Conservation (phyloP, 805 yeast species). For the Sporopachydermia lactativora region DNA sequence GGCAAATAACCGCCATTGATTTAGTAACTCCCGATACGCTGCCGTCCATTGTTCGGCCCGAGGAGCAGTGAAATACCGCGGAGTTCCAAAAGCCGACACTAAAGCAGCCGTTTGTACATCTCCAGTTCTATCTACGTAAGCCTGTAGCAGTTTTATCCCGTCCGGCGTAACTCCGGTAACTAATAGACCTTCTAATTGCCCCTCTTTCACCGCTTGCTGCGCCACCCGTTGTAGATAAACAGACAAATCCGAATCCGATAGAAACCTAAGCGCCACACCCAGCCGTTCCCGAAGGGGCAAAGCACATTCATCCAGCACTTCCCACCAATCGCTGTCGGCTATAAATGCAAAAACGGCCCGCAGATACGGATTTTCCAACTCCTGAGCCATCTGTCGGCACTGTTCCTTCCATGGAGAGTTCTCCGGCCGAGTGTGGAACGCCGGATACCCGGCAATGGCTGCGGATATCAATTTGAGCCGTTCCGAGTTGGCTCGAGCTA, state of each 20-base stretch:
- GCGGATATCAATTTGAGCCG: conserved; percentile 71
- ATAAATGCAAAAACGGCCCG: conserved; percentile 88
- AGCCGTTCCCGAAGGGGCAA: conserved; percentile 77
- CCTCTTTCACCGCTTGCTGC: conserved; percentile 53
- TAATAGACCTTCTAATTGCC: conserved; percentile 84
- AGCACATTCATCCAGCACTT: conserved; percentile 79
- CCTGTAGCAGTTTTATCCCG: conserved; percentile 69
- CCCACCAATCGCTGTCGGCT: conserved; percentile 95
- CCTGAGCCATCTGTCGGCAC: conserved; percentile 79
- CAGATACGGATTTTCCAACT: conserved; percentile 76
- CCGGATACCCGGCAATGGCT: conserved; percentile 82
- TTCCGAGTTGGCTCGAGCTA: conserved; percentile 61
- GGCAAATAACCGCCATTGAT: conserved; percentile 72
- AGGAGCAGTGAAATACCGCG: conserved; percentile 62
- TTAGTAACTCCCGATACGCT: conserved; percentile 50
- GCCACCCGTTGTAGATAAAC: conserved; percentile 59
- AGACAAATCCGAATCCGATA: conserved; percentile 66
- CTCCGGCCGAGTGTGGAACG: conserved; percentile 37
- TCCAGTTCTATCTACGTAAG: conserved; percentile 75
- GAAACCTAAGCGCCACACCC: conserved; percentile 80
- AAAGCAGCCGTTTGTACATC: conserved; percentile 89
- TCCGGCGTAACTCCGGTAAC: conserved; percentile 85
- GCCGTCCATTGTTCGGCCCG: conserved; percentile 72
- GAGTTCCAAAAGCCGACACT: conserved; percentile 68
- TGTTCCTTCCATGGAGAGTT: conserved; percentile 88